Evolutionary conservation across 805 yeast species (phyloP), one percentile per base, ranked within the genome.

Genomic region (Wickerhamiella bombiphila): DNA sequence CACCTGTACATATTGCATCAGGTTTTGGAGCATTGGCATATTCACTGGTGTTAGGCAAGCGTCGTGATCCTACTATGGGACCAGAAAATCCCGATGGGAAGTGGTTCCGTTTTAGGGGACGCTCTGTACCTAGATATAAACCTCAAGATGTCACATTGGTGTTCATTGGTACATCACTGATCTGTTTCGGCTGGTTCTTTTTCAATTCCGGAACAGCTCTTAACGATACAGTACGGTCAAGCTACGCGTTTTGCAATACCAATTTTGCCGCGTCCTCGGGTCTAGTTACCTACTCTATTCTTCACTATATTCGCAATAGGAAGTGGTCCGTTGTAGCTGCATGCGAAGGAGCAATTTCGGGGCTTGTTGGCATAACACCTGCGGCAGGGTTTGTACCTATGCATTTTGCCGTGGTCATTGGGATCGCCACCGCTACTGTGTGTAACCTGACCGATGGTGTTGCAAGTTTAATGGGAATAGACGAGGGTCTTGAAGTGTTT

Each of bases 401-500:
- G 41, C 81, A 85, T 73, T 72, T 81, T 37, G 69, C 93, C 2
- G 69, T 80, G 24, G 66, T 76, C 38, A 76, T 80, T 51, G 93
- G 93, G 56, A 63, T 72, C 36, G 60, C 76, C 24, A 76, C 85
- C 32, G 88, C 76, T 20, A 57, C 72, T 39, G 74, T 74, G 25
- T 82, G 94, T 64, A 83, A 85, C 69, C 71, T 73, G 54, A 91
- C 93, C 33, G 83, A 81, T 44, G 93, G 82, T 59, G 56, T 82
- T 48, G 82, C 85, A 64, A 60, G 65, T 44, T 37, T 71, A 41
- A 54, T 86, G 44, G 69, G 68, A 39, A 79, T 88, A 47, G 97
- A 86, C 58, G 97, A 86, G 57, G 94, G 94, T 64, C 69, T 86
- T 68, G 95, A 83, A 59, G 93, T 83, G 37, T 86, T 83, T 86